Conservation (phyloP, 352 stramenopile species). For the Pythium phragmiticola region DNA sequence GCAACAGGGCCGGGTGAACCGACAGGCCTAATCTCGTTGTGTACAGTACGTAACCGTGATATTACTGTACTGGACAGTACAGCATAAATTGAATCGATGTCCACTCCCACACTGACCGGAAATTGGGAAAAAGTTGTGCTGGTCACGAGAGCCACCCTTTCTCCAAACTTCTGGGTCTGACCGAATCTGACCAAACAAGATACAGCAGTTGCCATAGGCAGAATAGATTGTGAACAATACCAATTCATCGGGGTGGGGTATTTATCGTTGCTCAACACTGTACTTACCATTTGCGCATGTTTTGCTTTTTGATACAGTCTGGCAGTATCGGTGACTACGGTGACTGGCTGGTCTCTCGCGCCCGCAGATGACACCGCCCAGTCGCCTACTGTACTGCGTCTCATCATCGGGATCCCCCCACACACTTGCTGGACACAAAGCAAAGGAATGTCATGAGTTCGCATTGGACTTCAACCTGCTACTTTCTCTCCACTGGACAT, state of each 20-base stretch:
- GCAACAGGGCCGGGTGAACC: neutral
- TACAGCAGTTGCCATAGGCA: too few relatives aligned
- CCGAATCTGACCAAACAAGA: too few relatives aligned
- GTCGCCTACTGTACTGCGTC: neutral
- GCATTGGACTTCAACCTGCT: conserved; percentile 12
- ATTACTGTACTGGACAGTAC: neutral
- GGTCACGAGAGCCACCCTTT: neutral
- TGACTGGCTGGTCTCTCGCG: conserved; percentile 7
- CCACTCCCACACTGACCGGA: conserved; percentile 9
- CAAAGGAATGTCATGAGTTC: neutral
- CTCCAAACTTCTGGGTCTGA: neutral
- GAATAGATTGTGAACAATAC: too few relatives aligned
- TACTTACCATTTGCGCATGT: too few relatives aligned
- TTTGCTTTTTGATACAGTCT: too few relatives aligned
- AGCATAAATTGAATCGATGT: conserved; percentile 1
- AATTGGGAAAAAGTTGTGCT: neutral
- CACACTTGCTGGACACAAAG: conserved; percentile 17
- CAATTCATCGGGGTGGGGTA: too few relatives aligned
- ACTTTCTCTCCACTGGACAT: neutral
- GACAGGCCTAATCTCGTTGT: neutral
- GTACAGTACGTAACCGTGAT: too few relatives aligned
- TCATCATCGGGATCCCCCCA: conserved; percentile 3
- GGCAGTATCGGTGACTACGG: too few relatives aligned
- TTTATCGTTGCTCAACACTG: too few relatives aligned
- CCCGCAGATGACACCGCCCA: conserved; percentile 7